Evolutionary conservation across 2,329 filamentous ascomycete genomes (phyloP), one percentile per base, ranked within the genome.

Genomic region (Botrytis aclada): DNA sequence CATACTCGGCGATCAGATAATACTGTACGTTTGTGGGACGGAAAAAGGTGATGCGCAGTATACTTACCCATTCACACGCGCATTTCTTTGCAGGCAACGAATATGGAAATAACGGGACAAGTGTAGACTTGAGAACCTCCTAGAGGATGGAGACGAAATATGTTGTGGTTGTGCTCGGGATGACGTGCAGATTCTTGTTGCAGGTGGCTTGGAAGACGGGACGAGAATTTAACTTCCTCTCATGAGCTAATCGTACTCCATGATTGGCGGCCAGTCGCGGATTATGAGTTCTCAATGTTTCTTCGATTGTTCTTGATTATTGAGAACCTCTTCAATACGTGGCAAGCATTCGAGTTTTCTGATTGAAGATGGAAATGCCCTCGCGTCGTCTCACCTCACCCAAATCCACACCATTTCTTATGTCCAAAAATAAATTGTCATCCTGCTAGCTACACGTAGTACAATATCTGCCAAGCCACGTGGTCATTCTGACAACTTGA

Each of bases 51-150:
- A 71, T 64, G 34, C 58, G 34, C 58, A 64, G 29, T 39, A 54
- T 39, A 39, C 22, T 34, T 62, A 63, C 51, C 56, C 29, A 47
- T 39, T 47, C 63, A 9, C 5, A 47, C 34, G 25, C 39, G 43
- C 43, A 64, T 39, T 54, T 32, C 12, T 37, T 18, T 54, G 58
- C 58, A 39, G 32, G 7, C 22, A 71, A 71, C 69, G 69, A 71
- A 54, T 71, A 71, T 64, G 58, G 58, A 39, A 71, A 54, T 71
- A 71, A 71, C 34, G 58, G 56, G 69, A 64, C 34, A 45, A n/a
- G 8, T n/a, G n/a, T 41, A 34, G 32, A 62, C 64, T n/a, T 37
- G 20, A 63, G 16, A 54, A 18, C 18, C n/a, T 69, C n/a, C 43
- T 51, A 43, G 69, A 64, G 54, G 29, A 41, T 45, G 32, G 5